Base-by-base conservation (phyloP, 148 eudicot genomes). In the Rhododendron ferrugineum region DNA sequence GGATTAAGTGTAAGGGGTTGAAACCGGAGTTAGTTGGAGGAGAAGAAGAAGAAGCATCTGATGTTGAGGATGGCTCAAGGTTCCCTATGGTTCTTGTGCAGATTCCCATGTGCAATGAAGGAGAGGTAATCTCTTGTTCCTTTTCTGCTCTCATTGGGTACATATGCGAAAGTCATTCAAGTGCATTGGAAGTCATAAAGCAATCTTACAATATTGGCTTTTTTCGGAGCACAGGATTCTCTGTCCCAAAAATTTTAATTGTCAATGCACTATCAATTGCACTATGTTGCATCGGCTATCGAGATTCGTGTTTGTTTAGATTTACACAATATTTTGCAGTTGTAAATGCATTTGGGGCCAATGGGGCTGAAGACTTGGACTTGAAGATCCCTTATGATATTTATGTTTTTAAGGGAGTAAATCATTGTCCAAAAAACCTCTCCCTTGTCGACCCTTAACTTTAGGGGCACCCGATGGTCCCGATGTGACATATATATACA, bases 91-190 rank as follows among this genome's bases (percentile, higher is more conserved):
- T 93, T 81, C 95, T 93, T 92, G 90, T 93, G 47, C 95, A 93
- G 88, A 93, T 93, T 82, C 94, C 95, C 0, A 93, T 93, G 95
- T 92, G 95, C 91, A 93, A 93, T 89, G 95, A 93, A 88, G 92
- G 88, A 92, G 95, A 93, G 95, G 95, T 91, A 86, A 88, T 62
- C 11, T 28, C 20, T 16, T 13, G 85, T 87, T 14, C 40, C 42
- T 78, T 60, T 14, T 36, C 30, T 32, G 40, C 47, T 7, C 36
- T 30, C 75, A 70, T 10, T 70, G 16, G 75, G 20, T 30, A 30
- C 37, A 30, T 70, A 30, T 70, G 37, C 37, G 30, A 14, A 28
- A 30, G 37, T 70, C 40, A 70, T 70, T 70, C 37, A 70, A 70
- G 36, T 70, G 75, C 75, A 30, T 70, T 70, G 75, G 1, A 70